Conservation (phyloP, 228 moss, liverwort and hornwort genomes). For the Sphagnum fallax region DNA sequence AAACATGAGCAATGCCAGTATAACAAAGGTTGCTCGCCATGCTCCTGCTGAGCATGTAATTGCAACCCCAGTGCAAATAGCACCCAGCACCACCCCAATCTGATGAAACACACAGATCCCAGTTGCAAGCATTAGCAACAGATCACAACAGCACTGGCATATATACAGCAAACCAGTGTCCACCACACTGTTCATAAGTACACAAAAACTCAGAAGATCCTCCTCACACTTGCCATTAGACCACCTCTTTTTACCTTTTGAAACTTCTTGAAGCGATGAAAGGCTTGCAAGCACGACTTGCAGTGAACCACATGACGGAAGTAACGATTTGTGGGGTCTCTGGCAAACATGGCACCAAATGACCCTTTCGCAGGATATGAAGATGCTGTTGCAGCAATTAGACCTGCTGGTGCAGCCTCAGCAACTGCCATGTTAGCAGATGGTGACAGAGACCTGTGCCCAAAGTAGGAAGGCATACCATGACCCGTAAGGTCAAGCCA, state of each 20-base stretch:
- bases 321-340: conserved; percentile 30
- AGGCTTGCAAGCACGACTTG: conserved; percentile 15
- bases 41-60: conserved; percentile 2
- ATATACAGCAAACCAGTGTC: neutral
- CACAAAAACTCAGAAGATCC: neutral
- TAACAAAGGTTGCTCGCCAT: conserved; percentile 17
- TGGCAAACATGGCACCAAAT: conserved; percentile 26
- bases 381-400: conserved; percentile 15
- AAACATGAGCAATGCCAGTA: conserved; percentile 18
- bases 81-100: conserved; percentile 14
- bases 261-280: conserved; percentile 13
- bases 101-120: neutral
- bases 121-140: neutral
- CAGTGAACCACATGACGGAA: conserved; percentile 38
- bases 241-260: conserved; percentile 5
- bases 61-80: conserved; percentile 15
- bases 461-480: conserved; percentile 42
- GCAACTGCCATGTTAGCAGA: conserved; percentile 21
- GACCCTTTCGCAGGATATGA: conserved; percentile 33
- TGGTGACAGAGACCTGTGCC: conserved; percentile 20
- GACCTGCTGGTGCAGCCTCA: conserved; percentile 28
- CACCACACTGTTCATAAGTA: neutral
- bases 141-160: neutral
- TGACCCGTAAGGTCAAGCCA: conserved; percentile 43
- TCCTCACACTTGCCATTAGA: neutral